Conservation (phyloP, 140 eudicot genomes). For the Oenanthe javanica region DNA sequence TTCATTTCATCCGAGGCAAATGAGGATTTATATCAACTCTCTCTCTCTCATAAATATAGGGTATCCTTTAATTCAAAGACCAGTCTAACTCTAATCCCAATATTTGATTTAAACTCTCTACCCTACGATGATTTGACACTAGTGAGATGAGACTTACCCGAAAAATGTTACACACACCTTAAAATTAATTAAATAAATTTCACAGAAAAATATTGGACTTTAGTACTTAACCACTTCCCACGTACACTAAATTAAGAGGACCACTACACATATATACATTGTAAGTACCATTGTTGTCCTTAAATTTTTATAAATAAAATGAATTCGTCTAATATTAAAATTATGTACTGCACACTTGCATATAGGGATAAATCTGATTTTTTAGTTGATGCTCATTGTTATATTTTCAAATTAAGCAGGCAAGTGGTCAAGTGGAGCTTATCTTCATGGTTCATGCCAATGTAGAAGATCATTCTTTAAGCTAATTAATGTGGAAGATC, state of each 20-base stretch:
- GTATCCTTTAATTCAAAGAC: slow-evolving; percentile 26
- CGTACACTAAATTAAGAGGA: too few relatives aligned
- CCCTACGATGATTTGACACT: slow-evolving; percentile 6
- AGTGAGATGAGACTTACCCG: not conserved
- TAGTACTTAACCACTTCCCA: not conserved
- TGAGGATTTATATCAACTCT: not conserved
- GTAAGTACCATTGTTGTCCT: too few relatives aligned
- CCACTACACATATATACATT: too few relatives aligned
- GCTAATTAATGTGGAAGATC: not conserved
- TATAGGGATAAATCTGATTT: too few relatives aligned
- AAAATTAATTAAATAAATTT: too few relatives aligned
- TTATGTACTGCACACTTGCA: too few relatives aligned
- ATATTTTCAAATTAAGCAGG: not conserved
- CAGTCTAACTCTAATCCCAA: slow-evolving; percentile 34
- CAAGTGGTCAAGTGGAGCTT: slow-evolving; percentile 22
- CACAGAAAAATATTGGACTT: not conserved
- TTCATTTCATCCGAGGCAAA: slow-evolving; percentile 6
- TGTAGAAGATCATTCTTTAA: not conserved
- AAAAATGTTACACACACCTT: not conserved
- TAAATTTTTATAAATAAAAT: too few relatives aligned
- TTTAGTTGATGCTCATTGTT: not conserved
- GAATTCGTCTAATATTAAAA: too few relatives aligned
- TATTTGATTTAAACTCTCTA: not conserved
- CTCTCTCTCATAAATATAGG: slow-evolving; percentile 24
- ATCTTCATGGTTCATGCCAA: slow-evolving; percentile 10